These are phyloP conservation scores for Daldinia caldariorum DNA, from an alignment of 495 filamentous ascomycete species.

Conservation along the genomic window DNA sequence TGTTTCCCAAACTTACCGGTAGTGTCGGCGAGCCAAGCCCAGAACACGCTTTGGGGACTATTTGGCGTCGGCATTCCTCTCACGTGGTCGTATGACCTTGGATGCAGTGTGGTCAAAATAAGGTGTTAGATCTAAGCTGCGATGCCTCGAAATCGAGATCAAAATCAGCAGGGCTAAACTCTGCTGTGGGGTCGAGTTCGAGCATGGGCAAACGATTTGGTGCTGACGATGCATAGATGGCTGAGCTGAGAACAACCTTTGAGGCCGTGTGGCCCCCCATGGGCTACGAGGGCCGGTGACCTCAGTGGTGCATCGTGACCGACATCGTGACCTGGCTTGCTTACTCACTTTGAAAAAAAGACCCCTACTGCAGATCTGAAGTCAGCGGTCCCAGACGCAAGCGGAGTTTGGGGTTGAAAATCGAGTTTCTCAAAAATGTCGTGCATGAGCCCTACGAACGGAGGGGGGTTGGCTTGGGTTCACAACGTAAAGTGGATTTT, in stretches of 20 bases:
- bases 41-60: background rate
- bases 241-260: background rate
- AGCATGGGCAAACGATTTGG: conserved; percentile 14
- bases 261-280: no score
- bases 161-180: conserved; percentile 9
- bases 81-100: background rate
- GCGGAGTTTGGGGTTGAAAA: conserved; percentile 17
- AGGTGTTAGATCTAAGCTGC: conserved; percentile 22
- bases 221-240: background rate
- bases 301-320: conserved; percentile 1
- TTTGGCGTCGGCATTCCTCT: background rate
- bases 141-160: conserved; percentile 15
- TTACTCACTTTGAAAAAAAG: background rate
- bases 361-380: background rate
- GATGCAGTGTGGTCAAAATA: conserved; percentile 14
- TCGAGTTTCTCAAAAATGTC: conserved; percentile 7
- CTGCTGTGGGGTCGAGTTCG: background rate
- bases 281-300: no score
- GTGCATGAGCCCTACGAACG: conserved; percentile 27
- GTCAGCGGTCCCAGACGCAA: conserved; percentile 7
- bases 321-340: conserved; percentile 4
- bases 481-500: conserved; percentile 17
- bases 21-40: background rate
- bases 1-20: background rate
- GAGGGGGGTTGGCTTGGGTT: conserved; percentile 16